Conservation (phyloP, 495 filamentous ascomycete genomes). For the Lichina pygmaea region DNA sequence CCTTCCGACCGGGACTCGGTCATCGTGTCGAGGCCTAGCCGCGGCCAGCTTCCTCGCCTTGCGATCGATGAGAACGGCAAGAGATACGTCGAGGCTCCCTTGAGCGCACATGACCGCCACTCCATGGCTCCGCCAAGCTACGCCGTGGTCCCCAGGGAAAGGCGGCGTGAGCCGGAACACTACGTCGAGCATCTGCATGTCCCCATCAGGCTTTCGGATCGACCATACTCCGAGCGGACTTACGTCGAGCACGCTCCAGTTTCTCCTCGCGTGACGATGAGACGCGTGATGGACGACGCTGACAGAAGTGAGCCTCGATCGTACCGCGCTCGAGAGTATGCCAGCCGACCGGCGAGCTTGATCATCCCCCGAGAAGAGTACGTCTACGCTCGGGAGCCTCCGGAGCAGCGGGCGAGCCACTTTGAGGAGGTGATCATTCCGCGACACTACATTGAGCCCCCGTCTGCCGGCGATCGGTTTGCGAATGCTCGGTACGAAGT, state of each 20-base stretch:
- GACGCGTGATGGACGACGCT: conserved; percentile 26
- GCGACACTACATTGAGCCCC: not conserved
- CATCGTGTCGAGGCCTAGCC: conserved; percentile 19
- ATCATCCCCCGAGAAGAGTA: conserved; percentile 2
- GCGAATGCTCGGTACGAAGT: no score
- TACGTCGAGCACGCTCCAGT: conserved; percentile 17
- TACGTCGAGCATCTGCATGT: conserved; percentile 22
- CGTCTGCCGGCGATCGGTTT: not conserved
- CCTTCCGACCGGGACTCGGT: conserved; percentile 17
- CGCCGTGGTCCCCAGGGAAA: not conserved
- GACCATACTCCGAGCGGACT: conserved; percentile 18
- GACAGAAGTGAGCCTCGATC: conserved; percentile 15
- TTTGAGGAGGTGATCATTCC: conserved; percentile 1
- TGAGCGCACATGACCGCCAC: conserved; percentile 17
- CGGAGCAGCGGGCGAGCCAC: not conserved
- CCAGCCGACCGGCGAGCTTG: conserved; percentile 9
- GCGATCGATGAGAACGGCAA: conserved; percentile 45
- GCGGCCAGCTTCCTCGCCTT: conserved; percentile 28
- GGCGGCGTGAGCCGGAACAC: conserved; percentile 16
- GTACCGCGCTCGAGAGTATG: conserved; percentile 25
- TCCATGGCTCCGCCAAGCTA: conserved; percentile 15
- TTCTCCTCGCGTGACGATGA: conserved; percentile 15
- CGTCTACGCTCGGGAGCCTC: not conserved
- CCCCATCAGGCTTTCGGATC: conserved; percentile 19
- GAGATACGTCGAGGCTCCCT: conserved; percentile 35